Evolutionary conservation across 176 grass and related monocot genomes (phyloP), one percentile per base, ranked within the genome.

Genomic region (Raddia guianensis): DNA sequence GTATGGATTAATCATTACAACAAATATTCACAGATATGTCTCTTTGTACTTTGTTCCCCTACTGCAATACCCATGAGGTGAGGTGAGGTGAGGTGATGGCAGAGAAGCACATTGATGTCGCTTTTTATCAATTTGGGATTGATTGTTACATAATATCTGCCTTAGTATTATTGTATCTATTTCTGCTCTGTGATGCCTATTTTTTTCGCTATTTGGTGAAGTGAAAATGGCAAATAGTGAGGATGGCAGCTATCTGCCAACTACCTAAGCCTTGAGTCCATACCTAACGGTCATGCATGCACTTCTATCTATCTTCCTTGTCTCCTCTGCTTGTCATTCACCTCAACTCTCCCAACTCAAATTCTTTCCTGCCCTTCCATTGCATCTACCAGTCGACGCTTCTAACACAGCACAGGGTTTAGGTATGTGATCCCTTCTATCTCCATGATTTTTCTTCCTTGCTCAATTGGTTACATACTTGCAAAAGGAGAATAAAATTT

Each of bases 271-370:
- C 46, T 73, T 44, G 14, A 53, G 69, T 51, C 75, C 81, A 61
- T 12, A 80, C 86, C 81, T 88, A 88, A 88, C 75, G 80, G 81
- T 88, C 81, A 79, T 79, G 65, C 61, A 21, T 80, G 81, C 81
- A 63, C 46, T 63, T 45, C 66, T 58, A 75, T 34, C 81, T 62
- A 27, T 35, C 47, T 67, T 67, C 64, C 72, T 82, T 45, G 27
- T 80, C 34, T 74, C 69, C 75, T 88, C 34, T 88, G 48, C 47
- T 72, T 61, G 44, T 81, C 15, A 62, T 88, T 56, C 37, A 50
- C 49, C 11, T 72, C 10, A 72, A 13, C 27, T 47, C 79, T 61
- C 59, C 79, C 79, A 62, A 49, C 68, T 32, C 55, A 62, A 69
- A 35, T 61, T 57, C 66, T 63, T 80, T 80, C 46, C 53, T 5